These are phyloP conservation scores for Aristolochia fimbriata DNA, from an alignment of 164 flowering plant genomes.

Conservation along the genomic window DNA sequence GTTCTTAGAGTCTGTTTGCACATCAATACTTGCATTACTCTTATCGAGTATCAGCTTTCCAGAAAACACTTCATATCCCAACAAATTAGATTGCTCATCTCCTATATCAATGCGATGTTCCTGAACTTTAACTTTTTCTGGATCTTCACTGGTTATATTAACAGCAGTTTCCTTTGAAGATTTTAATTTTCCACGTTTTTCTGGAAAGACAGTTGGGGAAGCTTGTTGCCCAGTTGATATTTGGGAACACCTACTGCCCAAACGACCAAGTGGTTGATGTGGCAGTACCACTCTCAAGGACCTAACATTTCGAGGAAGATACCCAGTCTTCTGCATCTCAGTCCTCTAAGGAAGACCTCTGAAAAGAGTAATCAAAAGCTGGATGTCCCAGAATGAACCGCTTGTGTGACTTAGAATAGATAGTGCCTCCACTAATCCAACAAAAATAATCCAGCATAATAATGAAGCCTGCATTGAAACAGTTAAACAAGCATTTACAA, in stretches of 20 bases:
- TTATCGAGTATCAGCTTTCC: slow-evolving; percentile 75
- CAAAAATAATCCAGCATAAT: slow-evolving; percentile 7
- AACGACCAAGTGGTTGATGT: slow-evolving; percentile 57
- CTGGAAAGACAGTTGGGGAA: slow-evolving; percentile 92
- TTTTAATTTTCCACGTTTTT: slow-evolving; percentile 69
- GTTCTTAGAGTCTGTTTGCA: slow-evolving; percentile 29
- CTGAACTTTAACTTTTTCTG: slow-evolving; percentile 37
- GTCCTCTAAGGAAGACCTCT: not conserved
- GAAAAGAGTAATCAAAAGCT: not conserved
- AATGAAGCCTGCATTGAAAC: slow-evolving; percentile 4
- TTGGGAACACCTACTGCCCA: slow-evolving; percentile 67
- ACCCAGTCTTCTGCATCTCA: slow-evolving; percentile 56
- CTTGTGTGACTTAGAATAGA: slow-evolving; percentile 3
- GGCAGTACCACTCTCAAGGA: slow-evolving; percentile 36
- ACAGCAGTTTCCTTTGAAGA: slow-evolving; percentile 24
- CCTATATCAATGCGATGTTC: slow-evolving; percentile 89
- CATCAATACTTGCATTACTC: slow-evolving; percentile 28
- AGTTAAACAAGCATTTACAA: too few species aligned
- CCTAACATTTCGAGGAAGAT: slow-evolving; percentile 37
- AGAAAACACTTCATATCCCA: slow-evolving; percentile 64
- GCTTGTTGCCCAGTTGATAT: slow-evolving; percentile 65
- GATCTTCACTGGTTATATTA: slow-evolving; percentile 26
- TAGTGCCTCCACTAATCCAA: not conserved
- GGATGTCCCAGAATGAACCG: slow-evolving; percentile 5
- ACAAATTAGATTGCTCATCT: slow-evolving; percentile 82